Base-by-base conservation (phyloP, 768 basidiomycete species). In the Fomitopsis pulvina region DNA sequence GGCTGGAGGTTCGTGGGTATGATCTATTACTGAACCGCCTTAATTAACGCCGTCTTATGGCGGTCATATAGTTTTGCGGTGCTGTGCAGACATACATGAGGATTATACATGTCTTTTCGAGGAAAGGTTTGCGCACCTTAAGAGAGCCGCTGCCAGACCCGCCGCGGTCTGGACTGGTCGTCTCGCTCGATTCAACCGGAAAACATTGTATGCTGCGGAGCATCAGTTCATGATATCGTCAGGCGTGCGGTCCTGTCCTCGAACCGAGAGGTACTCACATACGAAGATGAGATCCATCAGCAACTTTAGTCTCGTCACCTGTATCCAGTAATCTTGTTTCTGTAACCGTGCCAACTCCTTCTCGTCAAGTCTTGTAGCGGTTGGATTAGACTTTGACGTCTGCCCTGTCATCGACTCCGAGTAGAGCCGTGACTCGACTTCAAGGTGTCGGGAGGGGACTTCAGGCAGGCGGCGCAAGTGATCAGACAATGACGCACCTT, bases 261-360 rank as follows among this genome's bases (percentile, higher is more conserved):
- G 39, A 29, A 49, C n/a, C 29, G 44, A 37, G 43, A 50, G 26
- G 41, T 21, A 64, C 79, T 67, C 62, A 92, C 89, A 90, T 62
- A 91, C 90, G 67, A 92, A 92, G 59, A 90, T 79, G 53, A 92
- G 68, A 64, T 92, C 90, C 87, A 91, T 88, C 38, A 77, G 59
- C 52, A 92, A 69, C 70, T 92, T 92, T 48, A 73, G 70, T 51
- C 84, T 70, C 22, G 83, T 75, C 44, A 87, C 65, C 57, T 79
- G 79, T 41, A 92, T 68, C 89, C 89, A 92, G 59, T 84, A 82
- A 57, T 79, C 80, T 66, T 89, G 83, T 55, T 77, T 74, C 62
- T 78, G 76, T 29, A 93, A 75, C 38, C 85, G 70, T 44, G 68
- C 62, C 41, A 90, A 71, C 63, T 91, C 88, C 64, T 76, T 81